Percentiles rank a stretch among this genome's conserved stretches.
phyloP scores from a whole-genome alignment of 139 green algal species.

The Chlamydomonas sp. region DNA sequence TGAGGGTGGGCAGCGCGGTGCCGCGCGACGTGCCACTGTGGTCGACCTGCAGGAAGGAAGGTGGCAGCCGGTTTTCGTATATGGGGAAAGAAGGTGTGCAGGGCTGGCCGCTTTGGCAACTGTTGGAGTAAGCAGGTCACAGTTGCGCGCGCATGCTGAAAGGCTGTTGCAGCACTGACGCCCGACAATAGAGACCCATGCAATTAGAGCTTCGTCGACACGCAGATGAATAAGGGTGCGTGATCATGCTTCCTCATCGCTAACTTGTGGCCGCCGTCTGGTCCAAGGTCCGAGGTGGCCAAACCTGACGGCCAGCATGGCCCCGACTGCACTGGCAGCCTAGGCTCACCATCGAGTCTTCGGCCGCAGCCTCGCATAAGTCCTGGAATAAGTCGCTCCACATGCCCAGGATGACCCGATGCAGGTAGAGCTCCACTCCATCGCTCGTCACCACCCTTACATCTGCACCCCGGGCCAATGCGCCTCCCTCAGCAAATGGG shows the following conservation, averaged over 20 bases:
- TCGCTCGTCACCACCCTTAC: background rate
- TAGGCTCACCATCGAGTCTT: background rate
- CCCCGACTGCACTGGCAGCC: background rate
- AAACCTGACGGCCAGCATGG: background rate
- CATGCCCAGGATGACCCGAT: constrained; percentile 20
- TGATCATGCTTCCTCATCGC: too few species aligned
- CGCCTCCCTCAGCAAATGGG: background rate
- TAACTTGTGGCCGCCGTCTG: too few species aligned
- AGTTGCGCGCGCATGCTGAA: too few species aligned
- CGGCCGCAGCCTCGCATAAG: background rate
- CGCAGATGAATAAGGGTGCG: too few species aligned
- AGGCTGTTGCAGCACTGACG: too few species aligned
- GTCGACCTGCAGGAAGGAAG: background rate
- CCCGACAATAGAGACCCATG: too few species aligned
- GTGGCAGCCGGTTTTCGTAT: too few species aligned
- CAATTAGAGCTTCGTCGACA: too few species aligned
- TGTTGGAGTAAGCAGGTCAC: background rate
- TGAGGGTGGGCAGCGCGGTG: background rate
- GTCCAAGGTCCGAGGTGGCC: background rate
- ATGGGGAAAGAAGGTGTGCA: too few species aligned
- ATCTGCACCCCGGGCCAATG: background rate
- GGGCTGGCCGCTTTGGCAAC: background rate
- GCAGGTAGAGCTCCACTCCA: background rate
- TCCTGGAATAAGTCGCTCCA: constrained; percentile 4
- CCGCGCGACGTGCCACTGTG: background rate